Conservation (phyloP, 768 basidiomycete genomes). For the Mycena sanguinolenta region DNA sequence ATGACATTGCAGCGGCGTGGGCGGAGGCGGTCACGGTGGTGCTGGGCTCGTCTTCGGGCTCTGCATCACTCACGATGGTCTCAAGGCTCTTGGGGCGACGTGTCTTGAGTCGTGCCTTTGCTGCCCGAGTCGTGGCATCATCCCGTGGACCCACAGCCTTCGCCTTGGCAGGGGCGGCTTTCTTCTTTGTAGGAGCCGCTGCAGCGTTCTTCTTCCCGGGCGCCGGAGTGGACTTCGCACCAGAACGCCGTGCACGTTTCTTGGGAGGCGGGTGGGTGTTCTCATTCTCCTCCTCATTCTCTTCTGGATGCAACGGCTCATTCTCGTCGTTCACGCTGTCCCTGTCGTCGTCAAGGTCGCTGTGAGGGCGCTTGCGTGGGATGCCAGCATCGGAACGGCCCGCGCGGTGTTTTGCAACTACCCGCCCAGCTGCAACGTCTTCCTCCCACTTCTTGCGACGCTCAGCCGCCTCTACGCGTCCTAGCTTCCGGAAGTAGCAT, state of each 20-base stretch:
- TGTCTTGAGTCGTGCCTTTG: not conserved
- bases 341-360: not conserved
- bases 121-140: not conserved
- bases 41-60: not conserved
- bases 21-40: not conserved
- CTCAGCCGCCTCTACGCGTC: not conserved
- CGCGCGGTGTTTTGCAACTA: not conserved
- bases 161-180: too few relatives aligned
- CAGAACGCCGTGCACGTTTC: not conserved
- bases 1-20: not conserved
- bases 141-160: not conserved
- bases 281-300: too few relatives aligned
- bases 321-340: not conserved
- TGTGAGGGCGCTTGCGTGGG: not conserved
- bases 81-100: not conserved
- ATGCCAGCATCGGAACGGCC: not conserved
- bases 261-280: not conserved
- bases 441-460: slow-evolving; percentile 15
- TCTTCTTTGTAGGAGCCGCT: too few relatives aligned
- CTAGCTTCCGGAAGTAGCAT: slow-evolving; percentile 1
- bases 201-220: too few relatives aligned
- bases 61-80: not conserved
- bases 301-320: not conserved
- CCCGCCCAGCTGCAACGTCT: not conserved
- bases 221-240: too few relatives aligned